phyloP scores from a whole-genome alignment of 164 flowering plant genomes.

The Echeveria elegans region DNA sequence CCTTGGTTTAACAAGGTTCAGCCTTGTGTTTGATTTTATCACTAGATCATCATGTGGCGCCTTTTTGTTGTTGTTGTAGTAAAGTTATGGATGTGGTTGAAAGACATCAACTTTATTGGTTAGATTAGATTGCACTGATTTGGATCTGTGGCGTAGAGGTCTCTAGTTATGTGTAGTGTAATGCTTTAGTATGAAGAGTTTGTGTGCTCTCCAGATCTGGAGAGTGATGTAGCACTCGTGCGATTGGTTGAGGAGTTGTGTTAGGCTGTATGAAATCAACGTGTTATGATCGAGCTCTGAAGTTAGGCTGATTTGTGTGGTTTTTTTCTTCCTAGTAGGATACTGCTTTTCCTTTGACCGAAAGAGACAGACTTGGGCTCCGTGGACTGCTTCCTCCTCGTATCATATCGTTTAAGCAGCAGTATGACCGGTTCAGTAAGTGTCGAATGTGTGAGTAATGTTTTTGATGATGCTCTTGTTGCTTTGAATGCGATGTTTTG shows the following conservation, averaged over 20 bases:
- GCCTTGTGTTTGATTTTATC: background rate
- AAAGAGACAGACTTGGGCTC: constrained; percentile 92
- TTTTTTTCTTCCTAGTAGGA: constrained; percentile 40
- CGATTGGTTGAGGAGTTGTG: background rate
- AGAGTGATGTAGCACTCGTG: background rate
- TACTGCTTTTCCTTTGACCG: constrained; percentile 91
- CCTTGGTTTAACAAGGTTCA: constrained; percentile 97
- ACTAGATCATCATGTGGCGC: background rate
- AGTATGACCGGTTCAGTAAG: constrained; percentile 93
- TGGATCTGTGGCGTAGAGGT: background rate
- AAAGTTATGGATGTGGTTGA: background rate
- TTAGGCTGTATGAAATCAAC: background rate
- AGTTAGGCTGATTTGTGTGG: background rate
- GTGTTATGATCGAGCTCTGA: background rate
- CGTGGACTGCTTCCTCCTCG: constrained; percentile 99
- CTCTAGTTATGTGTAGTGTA: background rate
- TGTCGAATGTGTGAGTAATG: constrained; percentile 9
- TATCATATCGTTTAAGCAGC: constrained; percentile 91
- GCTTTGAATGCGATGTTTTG: background rate
- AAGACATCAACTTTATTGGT: background rate
- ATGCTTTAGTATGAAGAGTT: background rate
- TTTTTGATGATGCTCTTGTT: background rate
- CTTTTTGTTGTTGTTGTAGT: background rate
- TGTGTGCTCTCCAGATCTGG: background rate
- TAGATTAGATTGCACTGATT: background rate